Percentiles rank a stretch among this genome's conserved stretches.
Conservation (phyloP, 441 rosid genomes). For the Gossypium trilobum region DNA sequence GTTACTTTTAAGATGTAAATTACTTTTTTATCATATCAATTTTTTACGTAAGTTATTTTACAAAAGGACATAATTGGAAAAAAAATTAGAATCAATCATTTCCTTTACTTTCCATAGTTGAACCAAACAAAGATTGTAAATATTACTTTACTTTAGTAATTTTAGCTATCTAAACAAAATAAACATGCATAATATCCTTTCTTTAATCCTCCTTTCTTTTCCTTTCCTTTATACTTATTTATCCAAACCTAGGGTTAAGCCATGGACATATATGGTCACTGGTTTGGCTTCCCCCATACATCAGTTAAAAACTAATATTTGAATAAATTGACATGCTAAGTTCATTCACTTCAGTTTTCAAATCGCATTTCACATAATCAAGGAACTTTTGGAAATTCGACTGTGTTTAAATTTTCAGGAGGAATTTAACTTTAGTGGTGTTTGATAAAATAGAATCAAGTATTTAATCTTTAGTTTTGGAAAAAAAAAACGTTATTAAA, state of each 20-base stretch:
- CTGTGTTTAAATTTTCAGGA: background rate
- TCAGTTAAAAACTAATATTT: background rate
- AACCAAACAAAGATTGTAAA: too few relatives aligned
- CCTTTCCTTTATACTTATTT: too few relatives aligned
- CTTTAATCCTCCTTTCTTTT: too few relatives aligned
- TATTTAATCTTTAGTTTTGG: background rate
- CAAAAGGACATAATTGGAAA: too few relatives aligned
- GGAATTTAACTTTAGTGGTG: background rate
- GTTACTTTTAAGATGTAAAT: too few relatives aligned
- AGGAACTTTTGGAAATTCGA: background rate
- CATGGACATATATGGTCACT: background rate
- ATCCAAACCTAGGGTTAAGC: background rate
- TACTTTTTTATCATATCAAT: too few relatives aligned
- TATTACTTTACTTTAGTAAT: too few relatives aligned
- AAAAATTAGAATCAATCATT: too few relatives aligned
- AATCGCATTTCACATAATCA: background rate
- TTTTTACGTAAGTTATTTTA: too few relatives aligned
- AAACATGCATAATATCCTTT: too few relatives aligned
- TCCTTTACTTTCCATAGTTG: too few relatives aligned
- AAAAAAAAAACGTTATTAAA: background rate
- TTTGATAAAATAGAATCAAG: background rate
- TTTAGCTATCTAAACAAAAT: too few relatives aligned
- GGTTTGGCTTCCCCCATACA: background rate
- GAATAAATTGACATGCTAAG: background rate
- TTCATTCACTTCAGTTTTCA: background rate